These are phyloP conservation scores for Penicillium sp. DNA, from an alignment of 2,329 filamentous ascomycete species.

Conservation along the genomic window DNA sequence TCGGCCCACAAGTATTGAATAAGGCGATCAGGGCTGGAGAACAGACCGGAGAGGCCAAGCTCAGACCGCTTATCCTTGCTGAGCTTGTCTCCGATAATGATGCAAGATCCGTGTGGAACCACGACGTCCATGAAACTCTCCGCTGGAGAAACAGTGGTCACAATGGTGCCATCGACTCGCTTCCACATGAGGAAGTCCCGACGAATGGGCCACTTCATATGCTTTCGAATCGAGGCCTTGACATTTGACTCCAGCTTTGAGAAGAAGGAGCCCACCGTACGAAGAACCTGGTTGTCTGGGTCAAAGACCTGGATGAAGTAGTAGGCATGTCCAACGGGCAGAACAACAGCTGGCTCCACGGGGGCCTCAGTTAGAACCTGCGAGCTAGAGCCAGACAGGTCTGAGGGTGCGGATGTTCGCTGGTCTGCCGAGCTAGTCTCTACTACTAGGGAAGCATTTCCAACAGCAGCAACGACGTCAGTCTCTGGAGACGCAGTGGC, in stretches of 20 bases:
- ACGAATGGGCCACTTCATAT: constrained; percentile 45
- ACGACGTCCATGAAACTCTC: constrained; percentile 43
- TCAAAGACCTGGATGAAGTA: constrained; percentile 61
- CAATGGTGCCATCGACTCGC: constrained; percentile 46
- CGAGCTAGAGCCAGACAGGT: constrained; percentile 16
- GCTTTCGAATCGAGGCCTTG: constrained; percentile 48
- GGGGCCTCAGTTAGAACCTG: constrained; percentile 15
- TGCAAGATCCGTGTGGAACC: constrained; percentile 47
- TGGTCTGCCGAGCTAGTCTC: constrained; percentile 25
- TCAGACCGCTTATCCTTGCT: constrained; percentile 44
- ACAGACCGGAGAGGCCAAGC: constrained; percentile 42
- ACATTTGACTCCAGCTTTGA: constrained; percentile 49
- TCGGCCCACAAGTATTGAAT: constrained; percentile 54
- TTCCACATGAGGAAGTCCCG: constrained; percentile 54
- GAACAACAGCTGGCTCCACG: constrained; percentile 27
- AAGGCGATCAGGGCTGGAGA: constrained; percentile 47
- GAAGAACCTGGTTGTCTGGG: constrained; percentile 53
- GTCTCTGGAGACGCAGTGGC: constrained; percentile 23
- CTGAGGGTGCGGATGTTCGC: constrained; percentile 17
- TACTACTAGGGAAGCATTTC: constrained; percentile 15
- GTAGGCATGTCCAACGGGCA: constrained; percentile 49
- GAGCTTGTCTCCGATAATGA: constrained; percentile 51
- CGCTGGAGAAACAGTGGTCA: constrained; percentile 42
- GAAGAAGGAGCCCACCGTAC: constrained; percentile 50
- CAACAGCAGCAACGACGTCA: constrained; percentile 21